Conservation (phyloP, 768 basidiomycete genomes). For the Suillus ampliporus region DNA sequence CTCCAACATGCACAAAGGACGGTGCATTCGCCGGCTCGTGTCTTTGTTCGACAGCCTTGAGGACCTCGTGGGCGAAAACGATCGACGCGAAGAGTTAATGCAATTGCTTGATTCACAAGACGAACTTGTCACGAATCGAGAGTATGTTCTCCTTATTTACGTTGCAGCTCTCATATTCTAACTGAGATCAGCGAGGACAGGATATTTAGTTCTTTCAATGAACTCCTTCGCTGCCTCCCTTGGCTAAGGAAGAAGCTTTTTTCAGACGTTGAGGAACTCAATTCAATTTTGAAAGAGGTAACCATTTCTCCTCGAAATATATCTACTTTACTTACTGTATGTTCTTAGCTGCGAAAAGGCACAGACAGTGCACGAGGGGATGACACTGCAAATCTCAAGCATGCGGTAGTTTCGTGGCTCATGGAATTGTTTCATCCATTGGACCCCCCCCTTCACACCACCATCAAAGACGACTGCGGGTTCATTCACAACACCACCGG, state of each 20-base stretch:
- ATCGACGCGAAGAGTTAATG: neutral
- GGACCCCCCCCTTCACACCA: neutral
- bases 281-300: no score
- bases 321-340: neutral
- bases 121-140: constrained; percentile 9
- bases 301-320: neutral
- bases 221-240: constrained; percentile 10
- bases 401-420: constrained; percentile 8
- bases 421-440: neutral
- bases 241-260: constrained; percentile 1
- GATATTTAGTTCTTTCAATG: constrained; percentile 5
- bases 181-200: constrained; percentile 3
- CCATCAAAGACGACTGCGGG: neutral
- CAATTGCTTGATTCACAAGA: constrained; percentile 6
- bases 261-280: neutral
- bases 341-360: neutral
- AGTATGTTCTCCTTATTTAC: no score
- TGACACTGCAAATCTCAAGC: constrained; percentile 14
- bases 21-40: constrained; percentile 11
- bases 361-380: constrained; percentile 18
- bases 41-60: constrained; percentile 11
- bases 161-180: no score
- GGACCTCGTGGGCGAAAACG: constrained; percentile 18
- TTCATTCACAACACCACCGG: neutral
- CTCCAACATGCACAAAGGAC: neutral